Conservation (phyloP, 208 protist genomes). For the Lotmaria passim region DNA sequence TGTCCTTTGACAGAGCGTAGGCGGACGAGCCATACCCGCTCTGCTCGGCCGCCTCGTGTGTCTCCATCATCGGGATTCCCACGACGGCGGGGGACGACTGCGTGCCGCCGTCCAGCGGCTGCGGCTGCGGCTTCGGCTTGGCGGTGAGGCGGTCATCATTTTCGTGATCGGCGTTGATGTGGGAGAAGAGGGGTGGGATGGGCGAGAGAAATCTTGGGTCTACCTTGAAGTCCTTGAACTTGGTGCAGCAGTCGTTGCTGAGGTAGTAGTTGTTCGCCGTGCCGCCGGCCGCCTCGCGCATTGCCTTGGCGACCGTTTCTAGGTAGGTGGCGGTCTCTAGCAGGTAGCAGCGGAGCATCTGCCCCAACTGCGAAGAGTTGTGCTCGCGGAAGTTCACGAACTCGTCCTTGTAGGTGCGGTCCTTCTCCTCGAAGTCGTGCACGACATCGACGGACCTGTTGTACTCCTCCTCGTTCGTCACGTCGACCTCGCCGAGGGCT, state of each 20-base stretch:
- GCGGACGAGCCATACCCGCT: conserved; percentile 13
- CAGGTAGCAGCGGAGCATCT: conserved; percentile 39
- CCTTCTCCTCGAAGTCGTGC: conserved; percentile 44
- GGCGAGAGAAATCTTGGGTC: conserved; percentile 14
- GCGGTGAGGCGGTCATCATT: conserved; percentile 27
- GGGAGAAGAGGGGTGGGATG: conserved; percentile 28
- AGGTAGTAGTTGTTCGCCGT: conserved; percentile 31
- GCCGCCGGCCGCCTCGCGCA: conserved; percentile 30
- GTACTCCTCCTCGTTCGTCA: conserved; percentile 44
- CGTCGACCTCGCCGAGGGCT: conserved; percentile 32
- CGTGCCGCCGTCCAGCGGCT: neutral
- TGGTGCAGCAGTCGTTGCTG: conserved; percentile 35
- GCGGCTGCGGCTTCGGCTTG: conserved; percentile 21
- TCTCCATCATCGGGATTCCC: conserved; percentile 19
- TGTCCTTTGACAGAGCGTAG: conserved; percentile 8
- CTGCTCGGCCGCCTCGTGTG: conserved; percentile 5
- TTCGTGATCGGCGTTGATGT: neutral
- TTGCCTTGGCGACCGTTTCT: conserved; percentile 27
- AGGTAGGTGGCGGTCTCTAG: conserved; percentile 40
- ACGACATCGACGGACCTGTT: conserved; percentile 31
- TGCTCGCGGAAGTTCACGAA: conserved; percentile 48
- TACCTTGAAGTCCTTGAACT: conserved; percentile 42
- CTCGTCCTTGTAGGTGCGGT: conserved; percentile 42
- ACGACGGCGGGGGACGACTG: neutral
- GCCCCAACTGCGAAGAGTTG: conserved; percentile 49